Evolutionary conservation across 2,329 filamentous ascomycete genomes (phyloP).

Genomic region (Trichoderma oligosporum): DNA sequence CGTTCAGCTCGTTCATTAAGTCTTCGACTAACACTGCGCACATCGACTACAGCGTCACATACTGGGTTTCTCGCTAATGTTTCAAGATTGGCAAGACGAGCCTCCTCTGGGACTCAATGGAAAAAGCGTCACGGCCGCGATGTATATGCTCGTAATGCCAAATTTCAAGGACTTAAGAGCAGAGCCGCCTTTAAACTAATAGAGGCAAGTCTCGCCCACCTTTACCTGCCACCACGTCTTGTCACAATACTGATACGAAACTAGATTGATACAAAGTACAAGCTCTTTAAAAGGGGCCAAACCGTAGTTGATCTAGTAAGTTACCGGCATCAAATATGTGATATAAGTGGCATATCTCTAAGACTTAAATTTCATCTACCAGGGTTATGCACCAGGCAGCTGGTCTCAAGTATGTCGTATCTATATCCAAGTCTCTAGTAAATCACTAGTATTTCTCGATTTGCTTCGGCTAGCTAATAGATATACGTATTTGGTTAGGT

Average conservation of each 20-base stretch:
- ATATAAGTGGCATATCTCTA: background rate
- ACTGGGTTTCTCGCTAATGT: background rate
- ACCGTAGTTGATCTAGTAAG: conserved; percentile 85
- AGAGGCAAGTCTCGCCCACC: conserved; percentile 54
- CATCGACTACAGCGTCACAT: background rate
- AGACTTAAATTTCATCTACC: background rate
- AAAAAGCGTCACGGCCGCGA: conserved; percentile 74
- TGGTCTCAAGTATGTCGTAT: conserved; percentile 59
- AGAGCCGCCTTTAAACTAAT: conserved; percentile 91
- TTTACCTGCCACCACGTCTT: background rate
- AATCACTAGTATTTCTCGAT: background rate
- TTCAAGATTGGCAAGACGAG: background rate
- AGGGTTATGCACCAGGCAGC: conserved; percentile 73
- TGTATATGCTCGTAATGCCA: conserved; percentile 68
- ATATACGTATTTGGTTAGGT: conserved; percentile 51
- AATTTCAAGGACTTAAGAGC: conserved; percentile 76
- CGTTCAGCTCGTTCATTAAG: background rate
- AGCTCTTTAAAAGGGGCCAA: conserved; percentile 72
- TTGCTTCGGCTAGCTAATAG: no score
- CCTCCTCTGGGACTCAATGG: conserved; percentile 71
- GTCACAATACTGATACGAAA: background rate
- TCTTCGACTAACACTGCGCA: background rate
- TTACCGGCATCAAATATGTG: conserved; percentile 1
- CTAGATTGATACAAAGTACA: conserved; percentile 69
- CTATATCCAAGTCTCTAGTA: background rate